Percentiles rank a stretch among this genome's conserved stretches.
phyloP scores from a whole-genome alignment of 1,284 basidiomycete genomes.

The Coniferiporia weirii region DNA sequence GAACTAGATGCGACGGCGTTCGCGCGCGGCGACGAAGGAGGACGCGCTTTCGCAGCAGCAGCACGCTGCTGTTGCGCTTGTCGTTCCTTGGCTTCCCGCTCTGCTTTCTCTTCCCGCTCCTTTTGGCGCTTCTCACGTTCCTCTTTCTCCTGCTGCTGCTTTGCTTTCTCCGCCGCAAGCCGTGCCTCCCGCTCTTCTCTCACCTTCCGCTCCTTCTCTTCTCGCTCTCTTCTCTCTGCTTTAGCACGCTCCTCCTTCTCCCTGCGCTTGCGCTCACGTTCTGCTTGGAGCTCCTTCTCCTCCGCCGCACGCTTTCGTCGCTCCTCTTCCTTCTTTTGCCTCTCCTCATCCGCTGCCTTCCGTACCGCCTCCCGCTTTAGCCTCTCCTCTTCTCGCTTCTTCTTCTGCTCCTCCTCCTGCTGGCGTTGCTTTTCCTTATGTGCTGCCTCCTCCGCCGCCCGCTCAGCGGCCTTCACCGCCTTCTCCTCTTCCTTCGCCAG shows the following conservation, averaged over 20 bases:
- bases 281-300: conserved; percentile 58
- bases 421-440: conserved; percentile 61
- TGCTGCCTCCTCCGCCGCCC: conserved; percentile 76
- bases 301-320: conserved; percentile 67
- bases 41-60: conserved; percentile 35
- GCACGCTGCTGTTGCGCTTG: conserved; percentile 35
- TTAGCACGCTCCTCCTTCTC: conserved; percentile 63
- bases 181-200: conserved; percentile 55
- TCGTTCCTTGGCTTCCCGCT: conserved; percentile 41
- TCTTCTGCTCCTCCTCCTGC: conserved; percentile 57
- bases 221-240: conserved; percentile 60
- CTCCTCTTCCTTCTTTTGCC: conserved; percentile 72
- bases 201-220: conserved; percentile 54
- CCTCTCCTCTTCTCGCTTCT: conserved; percentile 70
- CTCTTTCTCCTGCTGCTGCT: conserved; percentile 53
- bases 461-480: conserved; percentile 73
- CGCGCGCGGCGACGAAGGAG: conserved; percentile 42
- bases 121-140: conserved; percentile 55
- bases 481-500: conserved; percentile 88
- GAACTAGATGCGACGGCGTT: conserved; percentile 47
- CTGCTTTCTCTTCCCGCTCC: conserved; percentile 54
- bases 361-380: conserved; percentile 69
- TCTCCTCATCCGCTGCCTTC: conserved; percentile 77
- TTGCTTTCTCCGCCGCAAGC: conserved; percentile 34
- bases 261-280: conserved; percentile 57